Evolutionary conservation across 1,284 basidiomycete species (phyloP).

Genomic region (Pseudozyma sp.): DNA sequence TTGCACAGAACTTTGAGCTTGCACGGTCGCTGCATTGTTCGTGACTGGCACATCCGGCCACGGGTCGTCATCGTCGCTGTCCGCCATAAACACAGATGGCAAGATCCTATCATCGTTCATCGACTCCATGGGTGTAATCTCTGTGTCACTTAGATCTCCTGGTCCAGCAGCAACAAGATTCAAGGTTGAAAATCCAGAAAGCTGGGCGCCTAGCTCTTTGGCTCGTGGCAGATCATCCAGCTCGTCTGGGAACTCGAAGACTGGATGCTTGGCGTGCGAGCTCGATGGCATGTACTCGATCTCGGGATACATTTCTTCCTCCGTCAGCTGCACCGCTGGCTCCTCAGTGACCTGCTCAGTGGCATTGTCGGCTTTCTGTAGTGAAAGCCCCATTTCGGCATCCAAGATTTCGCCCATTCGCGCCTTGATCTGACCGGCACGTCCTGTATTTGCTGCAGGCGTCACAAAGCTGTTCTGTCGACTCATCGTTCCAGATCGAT

Average conservation of each 20-base stretch:
- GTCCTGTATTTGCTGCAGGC: slow-evolving; percentile 60
- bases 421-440: slow-evolving; percentile 61
- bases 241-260: slow-evolving; percentile 52
- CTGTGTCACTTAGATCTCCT: slow-evolving; percentile 30
- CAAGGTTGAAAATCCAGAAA: slow-evolving; percentile 26
- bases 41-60: slow-evolving; percentile 40
- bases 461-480: slow-evolving; percentile 56
- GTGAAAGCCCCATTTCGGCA: slow-evolving; percentile 44
- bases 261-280: slow-evolving; percentile 29
- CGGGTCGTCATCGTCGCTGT: slow-evolving; percentile 41
- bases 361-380: slow-evolving; percentile 30
- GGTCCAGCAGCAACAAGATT: slow-evolving; percentile 18
- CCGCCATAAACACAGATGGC: neutral
- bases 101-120: slow-evolving; percentile 5
- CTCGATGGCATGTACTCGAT: slow-evolving; percentile 60
- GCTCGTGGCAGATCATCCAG: slow-evolving; percentile 56
- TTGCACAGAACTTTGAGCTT: neutral
- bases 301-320: slow-evolving; percentile 62
- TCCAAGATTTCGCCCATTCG: slow-evolving; percentile 59
- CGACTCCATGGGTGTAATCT: slow-evolving; percentile 20
- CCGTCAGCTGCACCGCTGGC: slow-evolving; percentile 38
- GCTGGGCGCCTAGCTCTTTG: slow-evolving; percentile 36
- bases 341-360: slow-evolving; percentile 21
- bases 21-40: neutral
- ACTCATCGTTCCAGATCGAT: slow-evolving; percentile 27